phyloP scores from a whole-genome alignment of 495 filamentous ascomycete genomes.

The Echria macrotheca region DNA sequence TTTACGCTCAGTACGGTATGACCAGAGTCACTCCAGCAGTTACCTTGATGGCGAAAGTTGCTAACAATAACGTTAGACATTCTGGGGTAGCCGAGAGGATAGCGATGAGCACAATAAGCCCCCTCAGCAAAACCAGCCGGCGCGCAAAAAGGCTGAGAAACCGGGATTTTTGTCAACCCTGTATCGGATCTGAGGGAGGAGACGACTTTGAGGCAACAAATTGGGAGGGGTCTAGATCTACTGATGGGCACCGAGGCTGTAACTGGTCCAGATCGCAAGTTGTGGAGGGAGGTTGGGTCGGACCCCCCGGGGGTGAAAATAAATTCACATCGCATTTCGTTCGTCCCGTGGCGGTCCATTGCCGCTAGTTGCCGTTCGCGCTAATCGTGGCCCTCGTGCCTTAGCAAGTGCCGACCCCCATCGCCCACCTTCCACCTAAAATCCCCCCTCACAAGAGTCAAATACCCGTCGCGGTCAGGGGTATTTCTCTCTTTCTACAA shows the following conservation, averaged over 20 bases:
- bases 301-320: no score
- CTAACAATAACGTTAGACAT: conserved; percentile 47
- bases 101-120: conserved; percentile 62
- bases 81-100: conserved; percentile 63
- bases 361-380: neutral
- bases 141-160: no score
- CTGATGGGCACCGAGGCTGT: no score
- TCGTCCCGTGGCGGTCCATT: no score
- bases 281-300: no score
- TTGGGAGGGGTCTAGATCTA: no score
- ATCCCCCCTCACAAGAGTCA: neutral
- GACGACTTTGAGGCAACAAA: no score
- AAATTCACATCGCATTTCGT: no score
- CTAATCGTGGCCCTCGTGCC: neutral
- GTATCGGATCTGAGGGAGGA: no score
- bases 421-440: neutral
- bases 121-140: no score
- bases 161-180: no score
- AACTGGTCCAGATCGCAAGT: no score
- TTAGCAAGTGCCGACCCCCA: neutral
- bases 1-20: conserved; percentile 66
- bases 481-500: neutral
- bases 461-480: neutral
- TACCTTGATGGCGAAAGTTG: neutral
- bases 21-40: conserved; percentile 25